Conservation (phyloP, 2,329 filamentous ascomycete species). For the Colletotrichum paranaense region DNA sequence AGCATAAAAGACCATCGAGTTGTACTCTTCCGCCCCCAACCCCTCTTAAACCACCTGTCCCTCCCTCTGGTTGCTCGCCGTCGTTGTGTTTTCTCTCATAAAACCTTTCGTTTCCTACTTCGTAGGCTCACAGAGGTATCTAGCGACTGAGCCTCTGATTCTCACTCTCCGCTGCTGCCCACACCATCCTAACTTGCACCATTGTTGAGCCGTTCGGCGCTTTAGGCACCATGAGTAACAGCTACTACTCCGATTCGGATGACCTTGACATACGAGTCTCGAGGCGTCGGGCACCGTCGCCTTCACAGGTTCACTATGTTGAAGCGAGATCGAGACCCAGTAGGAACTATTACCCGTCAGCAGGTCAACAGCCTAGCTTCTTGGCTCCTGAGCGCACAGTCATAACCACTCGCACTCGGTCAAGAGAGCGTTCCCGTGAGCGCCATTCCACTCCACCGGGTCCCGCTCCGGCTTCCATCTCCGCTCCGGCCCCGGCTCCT, state of each 20-base stretch:
- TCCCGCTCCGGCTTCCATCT: conserved; percentile 41
- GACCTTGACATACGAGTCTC: conserved; percentile 64
- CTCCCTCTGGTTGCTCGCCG: background rate
- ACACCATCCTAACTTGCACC: background rate
- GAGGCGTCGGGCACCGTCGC: conserved; percentile 52
- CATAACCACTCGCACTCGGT: conserved; percentile 53
- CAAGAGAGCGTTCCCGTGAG: conserved; percentile 57
- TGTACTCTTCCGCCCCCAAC: conserved; percentile 3
- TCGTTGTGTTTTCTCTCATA: background rate
- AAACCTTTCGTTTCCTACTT: background rate
- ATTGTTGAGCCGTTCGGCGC: too few species aligned
- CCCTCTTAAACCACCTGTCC: background rate
- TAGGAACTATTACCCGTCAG: conserved; percentile 52
- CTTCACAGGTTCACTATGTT: conserved; percentile 58
- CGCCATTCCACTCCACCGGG: conserved; percentile 55
- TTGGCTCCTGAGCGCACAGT: conserved; percentile 60
- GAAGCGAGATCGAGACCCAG: conserved; percentile 50
- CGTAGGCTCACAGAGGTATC: background rate
- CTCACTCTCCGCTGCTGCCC: background rate
- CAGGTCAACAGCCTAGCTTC: conserved; percentile 47
- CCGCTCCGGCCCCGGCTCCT: conserved; percentile 49
- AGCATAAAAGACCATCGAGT: conserved; percentile 21
- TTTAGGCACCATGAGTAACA: conserved; percentile 44
- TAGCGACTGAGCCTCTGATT: background rate
- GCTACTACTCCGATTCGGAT: conserved; percentile 64